Evolutionary conservation across 2,329 filamentous ascomycete genomes (phyloP).

Genomic region (Fusarium ambrosium): DNA sequence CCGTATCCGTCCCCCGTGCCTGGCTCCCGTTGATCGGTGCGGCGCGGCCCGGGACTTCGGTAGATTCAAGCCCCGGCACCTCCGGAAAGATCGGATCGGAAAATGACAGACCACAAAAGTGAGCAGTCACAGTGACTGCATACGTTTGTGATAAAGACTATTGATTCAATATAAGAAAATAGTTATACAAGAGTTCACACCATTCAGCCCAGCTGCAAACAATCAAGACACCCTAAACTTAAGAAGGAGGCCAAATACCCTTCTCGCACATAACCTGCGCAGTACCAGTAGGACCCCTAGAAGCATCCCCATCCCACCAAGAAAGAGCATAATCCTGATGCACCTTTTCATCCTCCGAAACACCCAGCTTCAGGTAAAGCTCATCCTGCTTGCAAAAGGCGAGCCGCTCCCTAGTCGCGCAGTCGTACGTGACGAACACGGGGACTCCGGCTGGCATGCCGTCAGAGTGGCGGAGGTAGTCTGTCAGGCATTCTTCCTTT

Average conservation of each 20-base stretch:
- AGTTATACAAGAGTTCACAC: neutral
- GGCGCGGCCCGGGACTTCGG: neutral
- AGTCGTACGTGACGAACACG: conserved; percentile 14
- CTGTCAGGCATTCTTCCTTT: conserved; percentile 13
- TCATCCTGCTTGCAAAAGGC: conserved; percentile 18
- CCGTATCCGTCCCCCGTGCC: neutral
- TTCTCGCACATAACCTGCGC: conserved; percentile 6
- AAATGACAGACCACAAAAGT: neutral
- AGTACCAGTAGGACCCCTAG: neutral
- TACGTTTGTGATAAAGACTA: neutral
- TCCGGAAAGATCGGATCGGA: neutral
- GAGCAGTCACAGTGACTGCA: neutral
- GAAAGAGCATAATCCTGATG: conserved; percentile 7
- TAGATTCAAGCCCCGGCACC: neutral
- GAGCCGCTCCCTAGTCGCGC: conserved; percentile 5
- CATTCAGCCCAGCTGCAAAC: neutral
- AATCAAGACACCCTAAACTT: neutral
- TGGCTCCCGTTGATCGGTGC: neutral
- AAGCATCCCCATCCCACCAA: neutral
- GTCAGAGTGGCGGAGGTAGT: neutral
- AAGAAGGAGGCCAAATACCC: conserved; percentile 3
- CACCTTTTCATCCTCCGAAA: conserved; percentile 3
- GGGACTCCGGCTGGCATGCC: neutral
- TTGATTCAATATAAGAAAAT: neutral
- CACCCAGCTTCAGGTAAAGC: conserved; percentile 14